These are phyloP conservation scores for Ananas comosus DNA, from an alignment of 176 grass and related monocot genomes.

Conservation along the genomic window DNA sequence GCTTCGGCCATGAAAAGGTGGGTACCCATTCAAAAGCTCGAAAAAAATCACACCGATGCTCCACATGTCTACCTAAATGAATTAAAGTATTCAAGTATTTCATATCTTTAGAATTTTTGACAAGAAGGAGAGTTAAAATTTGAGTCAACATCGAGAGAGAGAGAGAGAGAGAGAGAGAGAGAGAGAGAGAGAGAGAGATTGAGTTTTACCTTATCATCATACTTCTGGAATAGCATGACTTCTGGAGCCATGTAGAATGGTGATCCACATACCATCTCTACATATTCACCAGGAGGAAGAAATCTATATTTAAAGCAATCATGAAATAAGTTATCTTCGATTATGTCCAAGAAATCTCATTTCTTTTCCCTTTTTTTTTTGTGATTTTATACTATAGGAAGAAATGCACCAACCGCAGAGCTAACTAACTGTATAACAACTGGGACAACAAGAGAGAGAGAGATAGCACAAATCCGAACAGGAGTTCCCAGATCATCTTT, in stretches of 20 bases:
- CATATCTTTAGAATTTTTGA: background rate
- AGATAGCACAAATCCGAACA: too few species aligned
- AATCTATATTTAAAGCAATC: slow-evolving; percentile 17
- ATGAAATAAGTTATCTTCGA: background rate
- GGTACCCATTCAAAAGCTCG: slow-evolving; percentile 52
- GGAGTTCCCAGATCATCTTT: too few species aligned
- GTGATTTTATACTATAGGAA: too few species aligned
- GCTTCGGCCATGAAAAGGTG: slow-evolving; percentile 40
- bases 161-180: too few species aligned
- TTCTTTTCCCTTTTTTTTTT: background rate
- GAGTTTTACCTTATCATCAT: slow-evolving; percentile 29
- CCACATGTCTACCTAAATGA: slow-evolving; percentile 46
- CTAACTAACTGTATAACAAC: too few species aligned
- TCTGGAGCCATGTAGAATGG: slow-evolving; percentile 71
- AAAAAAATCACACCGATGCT: slow-evolving; percentile 43
- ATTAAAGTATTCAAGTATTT: background rate
- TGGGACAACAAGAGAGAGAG: too few species aligned
- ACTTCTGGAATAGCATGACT: slow-evolving; percentile 61
- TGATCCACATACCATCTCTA: slow-evolving; percentile 36
- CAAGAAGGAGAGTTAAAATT: background rate
- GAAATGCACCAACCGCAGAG: background rate
- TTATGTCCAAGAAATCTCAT: background rate
- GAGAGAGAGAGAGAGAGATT: too few species aligned
- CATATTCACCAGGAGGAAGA: slow-evolving; percentile 44
- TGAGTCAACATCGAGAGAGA: too few species aligned